Percentiles rank a stretch among this genome's conserved stretches.
phyloP scores from a whole-genome alignment of 441 rosid species.

The Eutrema salsugineum region DNA sequence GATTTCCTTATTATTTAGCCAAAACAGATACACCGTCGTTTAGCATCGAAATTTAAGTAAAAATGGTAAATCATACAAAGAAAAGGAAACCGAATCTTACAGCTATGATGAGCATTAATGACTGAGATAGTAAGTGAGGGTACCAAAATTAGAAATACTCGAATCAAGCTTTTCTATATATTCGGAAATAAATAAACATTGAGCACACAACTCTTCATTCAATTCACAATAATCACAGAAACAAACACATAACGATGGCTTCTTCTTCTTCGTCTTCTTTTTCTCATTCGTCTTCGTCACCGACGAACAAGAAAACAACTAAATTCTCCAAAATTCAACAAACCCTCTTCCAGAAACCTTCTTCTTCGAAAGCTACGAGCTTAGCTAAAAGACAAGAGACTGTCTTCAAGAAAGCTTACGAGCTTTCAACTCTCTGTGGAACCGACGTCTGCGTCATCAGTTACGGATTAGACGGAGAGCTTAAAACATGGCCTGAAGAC shows the following conservation, averaged over 20 bases:
- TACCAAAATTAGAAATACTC: not conserved
- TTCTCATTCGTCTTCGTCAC: not conserved
- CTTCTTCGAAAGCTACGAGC: not conserved
- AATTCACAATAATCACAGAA: not conserved
- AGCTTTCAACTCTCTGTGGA: constrained; percentile 30
- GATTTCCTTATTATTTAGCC: constrained; percentile 4
- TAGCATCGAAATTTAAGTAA: not conserved
- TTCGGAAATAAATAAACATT: not conserved
- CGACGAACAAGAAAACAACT: not conserved
- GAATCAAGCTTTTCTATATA: not conserved
- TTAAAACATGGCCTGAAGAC: constrained; percentile 29
- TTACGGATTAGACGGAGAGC: constrained; percentile 22
- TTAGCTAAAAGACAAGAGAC: constrained; percentile 15
- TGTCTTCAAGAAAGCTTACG: constrained; percentile 26
- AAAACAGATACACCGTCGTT: not conserved
- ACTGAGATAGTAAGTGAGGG: not conserved
- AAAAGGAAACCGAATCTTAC: not conserved
- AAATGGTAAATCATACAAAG: not conserved
- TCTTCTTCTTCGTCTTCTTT: constrained; percentile 17
- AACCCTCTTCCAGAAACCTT: not conserved
- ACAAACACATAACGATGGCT: not conserved
- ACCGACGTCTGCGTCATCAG: constrained; percentile 24
- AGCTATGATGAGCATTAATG: not conserved
- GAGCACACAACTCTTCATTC: constrained; percentile 14
- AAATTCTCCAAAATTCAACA: not conserved